Evolutionary conservation across 805 yeast genomes (phyloP), one percentile per base, ranked within the genome.

Genomic region (Brettanomyces nanus): DNA sequence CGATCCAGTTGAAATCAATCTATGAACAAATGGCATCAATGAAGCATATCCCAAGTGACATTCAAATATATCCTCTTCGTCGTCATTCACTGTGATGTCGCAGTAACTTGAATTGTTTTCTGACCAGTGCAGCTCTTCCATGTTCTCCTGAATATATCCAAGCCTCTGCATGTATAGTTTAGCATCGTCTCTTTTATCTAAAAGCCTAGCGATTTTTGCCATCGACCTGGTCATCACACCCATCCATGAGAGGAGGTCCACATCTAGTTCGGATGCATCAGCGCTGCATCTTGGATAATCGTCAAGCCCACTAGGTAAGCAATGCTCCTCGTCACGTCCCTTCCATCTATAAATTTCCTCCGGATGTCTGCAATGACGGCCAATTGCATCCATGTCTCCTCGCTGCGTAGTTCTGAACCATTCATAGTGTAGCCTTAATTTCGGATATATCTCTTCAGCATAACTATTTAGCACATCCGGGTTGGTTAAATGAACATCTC

Each of bases 41-140:
- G 95, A 70, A 18, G 90, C 76, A 53, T 92, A 92, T 2, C 98
- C 98, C 51, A 80, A 77, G 58, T 78, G 92, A 51, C 98, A 90
- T n/a, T 75, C 86, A 54, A 69, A 73, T 2, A 58, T 57, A 38
- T 73, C 69, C 42, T 75, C 80, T 37, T 74, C 80, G 42, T 84
- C 95, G 23, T 77, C 85, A 56, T 85, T 80, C 2, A 85, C 75
- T 0, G 90, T 71, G 6, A 82, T 66, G 59, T 92, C 98, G 61
- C 97, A 92, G 56, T 83, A 92, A 17, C 81, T 62, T 11, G 70
- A 59, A 5, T 75, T 68, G 2, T 73, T 61, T 20, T 72, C 77
- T 37, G 78, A 73, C 97, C 98, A 92, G 58, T 87, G 95, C 6
- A 85, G 52, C 17, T 64, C 71, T 15, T 83, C 84, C 37, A 92